Percentiles rank a stretch among this genome's conserved stretches.
Conservation (phyloP, 257 asterid species). For the Lithospermum erythrorhizon region DNA sequence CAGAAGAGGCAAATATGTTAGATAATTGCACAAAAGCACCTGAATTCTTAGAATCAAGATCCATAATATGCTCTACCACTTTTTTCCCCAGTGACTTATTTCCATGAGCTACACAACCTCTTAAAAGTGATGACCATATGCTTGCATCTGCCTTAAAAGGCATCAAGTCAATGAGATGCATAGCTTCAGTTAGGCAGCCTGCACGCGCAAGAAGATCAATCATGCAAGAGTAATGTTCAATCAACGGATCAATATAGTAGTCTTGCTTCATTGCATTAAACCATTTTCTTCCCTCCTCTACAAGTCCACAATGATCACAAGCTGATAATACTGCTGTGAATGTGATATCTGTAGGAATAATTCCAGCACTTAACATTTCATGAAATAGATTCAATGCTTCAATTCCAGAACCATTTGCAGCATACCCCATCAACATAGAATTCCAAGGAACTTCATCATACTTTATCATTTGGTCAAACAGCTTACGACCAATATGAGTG, state of each 20-base stretch:
- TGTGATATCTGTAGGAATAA: slow-evolving; percentile 47
- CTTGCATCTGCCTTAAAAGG: slow-evolving; percentile 50
- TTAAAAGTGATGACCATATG: slow-evolving; percentile 68
- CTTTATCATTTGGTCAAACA: slow-evolving; percentile 45
- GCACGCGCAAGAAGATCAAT: slow-evolving; percentile 70
- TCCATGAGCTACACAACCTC: slow-evolving; percentile 67
- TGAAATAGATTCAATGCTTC: slow-evolving; percentile 57
- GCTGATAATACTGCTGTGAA: slow-evolving; percentile 83
- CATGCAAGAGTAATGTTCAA: slow-evolving; percentile 93
- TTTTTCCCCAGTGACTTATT: slow-evolving; percentile 41
- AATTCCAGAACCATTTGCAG: slow-evolving; percentile 62
- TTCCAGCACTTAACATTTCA: slow-evolving; percentile 42
- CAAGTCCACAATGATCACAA: slow-evolving; percentile 86
- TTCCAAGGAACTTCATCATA: slow-evolving; percentile 64
- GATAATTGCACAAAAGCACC: slow-evolving; percentile 71
- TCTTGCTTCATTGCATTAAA: slow-evolving; percentile 49
- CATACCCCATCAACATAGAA: slow-evolving; percentile 87
- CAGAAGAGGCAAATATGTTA: slow-evolving; percentile 53
- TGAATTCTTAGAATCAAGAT: slow-evolving; percentile 60
- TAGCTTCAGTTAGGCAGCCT: slow-evolving; percentile 55
- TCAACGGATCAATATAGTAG: slow-evolving; percentile 49
- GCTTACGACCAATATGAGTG: slow-evolving; percentile 35
- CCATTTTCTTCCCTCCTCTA: slow-evolving; percentile 68
- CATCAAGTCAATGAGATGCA: slow-evolving; percentile 43
- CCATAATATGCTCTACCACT: slow-evolving; percentile 41